Conservation (phyloP, 2,329 filamentous ascomycete species). For the Fusarium coffeatum region DNA sequence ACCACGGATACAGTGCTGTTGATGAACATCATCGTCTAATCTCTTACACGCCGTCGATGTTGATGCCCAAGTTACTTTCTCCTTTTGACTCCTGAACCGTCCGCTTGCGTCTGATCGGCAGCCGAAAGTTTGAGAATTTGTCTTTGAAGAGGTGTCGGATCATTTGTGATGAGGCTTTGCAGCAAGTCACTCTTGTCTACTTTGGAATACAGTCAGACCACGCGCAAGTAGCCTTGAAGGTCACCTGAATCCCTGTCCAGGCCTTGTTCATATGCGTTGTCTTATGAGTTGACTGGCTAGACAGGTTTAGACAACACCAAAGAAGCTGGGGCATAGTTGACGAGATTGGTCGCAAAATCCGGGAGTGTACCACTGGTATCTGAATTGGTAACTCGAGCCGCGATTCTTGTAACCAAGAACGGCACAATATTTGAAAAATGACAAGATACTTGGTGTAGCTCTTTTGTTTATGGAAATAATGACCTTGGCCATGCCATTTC, state of each 20-base stretch:
- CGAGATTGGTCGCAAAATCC: not conserved
- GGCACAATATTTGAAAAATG: not conserved
- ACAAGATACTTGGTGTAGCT: not conserved
- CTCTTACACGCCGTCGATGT: slow-evolving; percentile 21
- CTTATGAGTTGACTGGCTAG: not conserved
- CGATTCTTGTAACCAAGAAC: not conserved
- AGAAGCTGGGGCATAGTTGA: not conserved
- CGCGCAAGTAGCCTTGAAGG: not conserved
- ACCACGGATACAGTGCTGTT: not conserved
- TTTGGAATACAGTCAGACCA: not conserved
- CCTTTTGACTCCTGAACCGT: not conserved
- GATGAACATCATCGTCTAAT: not conserved
- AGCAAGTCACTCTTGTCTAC: not conserved
- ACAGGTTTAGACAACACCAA: slow-evolving; percentile 6
- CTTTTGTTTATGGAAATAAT: not conserved
- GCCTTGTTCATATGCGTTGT: not conserved
- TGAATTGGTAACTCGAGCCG: not conserved
- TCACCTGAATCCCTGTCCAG: not conserved
- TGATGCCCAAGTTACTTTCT: slow-evolving; percentile 23
- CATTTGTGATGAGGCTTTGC: not conserved
- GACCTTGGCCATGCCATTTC: not conserved
- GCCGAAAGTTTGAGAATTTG: not conserved
- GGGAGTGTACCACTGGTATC: not conserved
- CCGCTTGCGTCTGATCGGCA: slow-evolving; percentile 19
- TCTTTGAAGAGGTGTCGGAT: slow-evolving; percentile 10